These are phyloP conservation scores for Tilletia indica DNA, from an alignment of 1,284 basidiomycete genomes.

Conservation along the genomic window DNA sequence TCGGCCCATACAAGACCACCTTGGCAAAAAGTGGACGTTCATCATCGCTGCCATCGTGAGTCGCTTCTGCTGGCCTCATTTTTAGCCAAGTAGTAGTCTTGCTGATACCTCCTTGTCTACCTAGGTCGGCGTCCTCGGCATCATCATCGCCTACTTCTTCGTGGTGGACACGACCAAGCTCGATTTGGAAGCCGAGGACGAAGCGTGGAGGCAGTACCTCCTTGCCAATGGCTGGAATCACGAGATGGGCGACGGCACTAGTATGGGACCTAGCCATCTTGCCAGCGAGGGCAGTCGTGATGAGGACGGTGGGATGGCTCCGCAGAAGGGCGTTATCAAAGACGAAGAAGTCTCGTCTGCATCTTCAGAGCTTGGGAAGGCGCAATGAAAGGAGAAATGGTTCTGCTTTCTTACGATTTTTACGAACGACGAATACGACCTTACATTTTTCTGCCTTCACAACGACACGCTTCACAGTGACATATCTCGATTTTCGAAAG, in stretches of 20 bases:
- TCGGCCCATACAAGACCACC: conserved; percentile 66
- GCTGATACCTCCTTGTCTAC: too few species aligned
- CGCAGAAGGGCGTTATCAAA: too few species aligned
- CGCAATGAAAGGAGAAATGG: not conserved
- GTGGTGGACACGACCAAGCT: conserved; percentile 67
- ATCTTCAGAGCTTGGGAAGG: too few species aligned
- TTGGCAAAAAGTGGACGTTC: conserved; percentile 58
- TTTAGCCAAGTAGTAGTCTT: too few species aligned
- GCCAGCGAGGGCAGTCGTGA: conserved; percentile 24
- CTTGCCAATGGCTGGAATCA: conserved; percentile 69
- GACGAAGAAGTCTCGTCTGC: too few species aligned
- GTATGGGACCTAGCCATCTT: conserved; percentile 21
- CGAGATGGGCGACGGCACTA: conserved; percentile 63
- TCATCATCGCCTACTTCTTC: conserved; percentile 54
- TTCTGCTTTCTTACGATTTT: not conserved
- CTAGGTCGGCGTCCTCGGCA: conserved; percentile 52
- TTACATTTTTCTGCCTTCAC: not conserved
- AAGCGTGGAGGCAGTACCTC: conserved; percentile 66
- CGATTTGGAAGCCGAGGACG: conserved; percentile 70
- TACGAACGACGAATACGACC: too few species aligned
- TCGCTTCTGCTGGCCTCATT: too few species aligned
- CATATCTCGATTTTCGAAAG: too few species aligned
- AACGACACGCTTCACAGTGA: not conserved
- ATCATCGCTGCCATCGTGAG: conserved; percentile 30
- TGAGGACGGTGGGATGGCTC: too few species aligned